Conservation (phyloP, 805 yeast species). For the Candida sphagnicola region DNA sequence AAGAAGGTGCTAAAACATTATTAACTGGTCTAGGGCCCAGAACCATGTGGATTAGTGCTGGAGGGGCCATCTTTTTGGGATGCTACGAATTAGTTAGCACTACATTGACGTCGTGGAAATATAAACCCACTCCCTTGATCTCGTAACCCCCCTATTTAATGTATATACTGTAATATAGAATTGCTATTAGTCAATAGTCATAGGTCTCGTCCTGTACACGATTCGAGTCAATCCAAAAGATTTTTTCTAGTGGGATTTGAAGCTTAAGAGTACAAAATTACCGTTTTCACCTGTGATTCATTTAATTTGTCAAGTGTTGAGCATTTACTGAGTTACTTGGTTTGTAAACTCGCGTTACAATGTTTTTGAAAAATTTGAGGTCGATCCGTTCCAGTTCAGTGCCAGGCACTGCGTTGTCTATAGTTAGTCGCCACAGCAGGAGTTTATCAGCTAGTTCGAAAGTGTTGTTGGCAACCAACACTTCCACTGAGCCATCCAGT, state of each 20-base stretch:
- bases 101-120: conserved; percentile 15
- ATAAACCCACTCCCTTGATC: neutral
- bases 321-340: neutral
- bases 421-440: neutral
- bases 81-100: conserved; percentile 73
- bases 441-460: neutral
- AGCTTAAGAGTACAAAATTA: too few relatives aligned
- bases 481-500: conserved; percentile 10
- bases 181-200: too few relatives aligned
- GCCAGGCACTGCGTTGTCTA: neutral
- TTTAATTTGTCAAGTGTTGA: too few relatives aligned
- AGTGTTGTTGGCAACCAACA: conserved; percentile 8
- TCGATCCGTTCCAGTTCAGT: conserved; percentile 3
- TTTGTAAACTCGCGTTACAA: neutral
- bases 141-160: neutral
- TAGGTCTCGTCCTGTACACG: neutral
- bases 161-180: neutral
- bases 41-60: conserved; percentile 96
- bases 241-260: neutral
- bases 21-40: conserved; percentile 90
- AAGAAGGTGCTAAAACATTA: conserved; percentile 74
- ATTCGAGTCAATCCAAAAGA: neutral
- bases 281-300: too few relatives aligned
- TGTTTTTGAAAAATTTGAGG: conserved; percentile 2
- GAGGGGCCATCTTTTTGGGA: conserved; percentile 96